Conservation (phyloP, 768 basidiomycete species). For the Clathrus columnatus region DNA sequence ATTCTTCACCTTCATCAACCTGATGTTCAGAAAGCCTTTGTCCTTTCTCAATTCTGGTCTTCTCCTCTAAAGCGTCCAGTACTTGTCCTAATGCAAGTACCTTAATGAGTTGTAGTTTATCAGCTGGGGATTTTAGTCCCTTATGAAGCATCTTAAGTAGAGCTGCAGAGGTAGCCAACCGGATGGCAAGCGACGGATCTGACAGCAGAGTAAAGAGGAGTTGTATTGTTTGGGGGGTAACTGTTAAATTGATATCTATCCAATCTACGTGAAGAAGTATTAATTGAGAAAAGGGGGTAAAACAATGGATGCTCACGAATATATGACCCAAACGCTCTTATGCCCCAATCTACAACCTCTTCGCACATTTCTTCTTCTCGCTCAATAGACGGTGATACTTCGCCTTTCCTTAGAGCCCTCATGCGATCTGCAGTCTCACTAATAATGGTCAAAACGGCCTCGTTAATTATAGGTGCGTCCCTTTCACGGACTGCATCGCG, state of each 20-base stretch:
- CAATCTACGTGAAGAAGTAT: constrained; percentile 52
- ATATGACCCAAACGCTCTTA: constrained; percentile 87
- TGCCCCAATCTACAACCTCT: constrained; percentile 88
- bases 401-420: constrained; percentile 41
- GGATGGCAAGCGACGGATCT: constrained; percentile 68
- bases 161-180: constrained; percentile 73
- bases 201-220: constrained; percentile 78
- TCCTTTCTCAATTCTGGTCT: constrained; percentile 58
- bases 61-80: constrained; percentile 69
- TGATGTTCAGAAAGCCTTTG: constrained; percentile 46
- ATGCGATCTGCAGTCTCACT: constrained; percentile 59
- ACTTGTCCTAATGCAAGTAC: constrained; percentile 82
- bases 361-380: constrained; percentile 48
- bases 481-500: constrained; percentile 85
- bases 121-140: constrained; percentile 83
- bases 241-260: constrained; percentile 95
- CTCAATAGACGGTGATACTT: constrained; percentile 31
- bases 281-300: background rate
- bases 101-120: constrained; percentile 84
- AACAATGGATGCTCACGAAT: constrained; percentile 57
- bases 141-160: constrained; percentile 81
- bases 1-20: constrained; percentile 81
- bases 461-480: constrained; percentile 80
- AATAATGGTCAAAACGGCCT: constrained; percentile 78
- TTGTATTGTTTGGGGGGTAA: constrained; percentile 82